phyloP scores from a whole-genome alignment of 768 basidiomycete genomes.

The Podaxis mareebaensis region DNA sequence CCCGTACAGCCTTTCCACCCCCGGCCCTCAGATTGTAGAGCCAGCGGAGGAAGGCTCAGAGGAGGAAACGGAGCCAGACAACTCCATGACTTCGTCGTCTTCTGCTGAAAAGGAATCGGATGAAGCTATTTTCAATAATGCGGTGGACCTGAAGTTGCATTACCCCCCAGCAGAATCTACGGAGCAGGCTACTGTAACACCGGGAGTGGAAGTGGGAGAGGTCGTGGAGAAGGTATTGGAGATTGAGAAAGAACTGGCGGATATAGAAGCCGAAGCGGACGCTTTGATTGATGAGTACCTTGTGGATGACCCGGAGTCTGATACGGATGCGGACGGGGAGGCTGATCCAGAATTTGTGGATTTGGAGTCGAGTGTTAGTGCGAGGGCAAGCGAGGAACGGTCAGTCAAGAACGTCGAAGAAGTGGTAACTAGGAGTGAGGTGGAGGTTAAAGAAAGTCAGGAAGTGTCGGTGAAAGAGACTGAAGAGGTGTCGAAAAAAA shows the following conservation, averaged over 20 bases:
- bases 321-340: slow-evolving; percentile 37
- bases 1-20: slow-evolving; percentile 50
- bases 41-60: slow-evolving; percentile 24
- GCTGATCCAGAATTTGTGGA: slow-evolving; percentile 34
- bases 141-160: slow-evolving; percentile 22
- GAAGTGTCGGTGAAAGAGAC: not conserved
- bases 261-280: slow-evolving; percentile 3
- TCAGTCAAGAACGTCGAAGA: not conserved
- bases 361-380: slow-evolving; percentile 9
- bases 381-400: not conserved
- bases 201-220: not conserved
- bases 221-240: not conserved
- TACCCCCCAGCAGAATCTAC: slow-evolving; percentile 19
- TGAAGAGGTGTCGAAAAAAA: not conserved
- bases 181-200: not conserved
- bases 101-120: slow-evolving; percentile 24
- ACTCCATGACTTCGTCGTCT: slow-evolving; percentile 33
- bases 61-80: slow-evolving; percentile 28
- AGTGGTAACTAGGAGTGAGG: not conserved
- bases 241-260: not conserved
- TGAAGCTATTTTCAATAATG: slow-evolving; percentile 15
- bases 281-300: slow-evolving; percentile 8
- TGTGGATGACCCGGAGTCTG: slow-evolving; percentile 19
- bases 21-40: slow-evolving; percentile 22
- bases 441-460: not conserved